Conservation (phyloP, 176 grass and related monocot species). For the Cocos nucifera region DNA sequence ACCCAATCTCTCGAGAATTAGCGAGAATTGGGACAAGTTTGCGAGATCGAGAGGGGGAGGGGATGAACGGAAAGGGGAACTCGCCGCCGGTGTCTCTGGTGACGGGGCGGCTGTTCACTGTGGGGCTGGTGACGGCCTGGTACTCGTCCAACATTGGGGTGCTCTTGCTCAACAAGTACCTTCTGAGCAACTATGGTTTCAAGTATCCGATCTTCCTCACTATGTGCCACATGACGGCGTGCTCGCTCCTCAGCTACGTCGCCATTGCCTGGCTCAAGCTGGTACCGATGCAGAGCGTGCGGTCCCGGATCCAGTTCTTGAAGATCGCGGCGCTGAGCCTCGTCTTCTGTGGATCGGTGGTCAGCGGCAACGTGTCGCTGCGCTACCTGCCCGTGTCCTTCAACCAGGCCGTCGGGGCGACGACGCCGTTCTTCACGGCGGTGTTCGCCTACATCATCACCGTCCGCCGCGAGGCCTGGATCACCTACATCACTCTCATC, state of each 20-base stretch:
- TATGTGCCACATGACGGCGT: slow-evolving; percentile 10
- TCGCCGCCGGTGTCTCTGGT: background rate
- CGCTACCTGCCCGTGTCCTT: slow-evolving; percentile 5
- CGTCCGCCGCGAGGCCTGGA: slow-evolving; percentile 7
- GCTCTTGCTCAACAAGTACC: slow-evolving; percentile 14
- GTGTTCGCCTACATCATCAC: slow-evolving; percentile 11
- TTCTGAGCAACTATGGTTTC: slow-evolving; percentile 12
- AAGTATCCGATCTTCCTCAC: slow-evolving; percentile 13
- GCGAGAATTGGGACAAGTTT: too few relatives aligned
- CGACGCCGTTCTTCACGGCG: slow-evolving; percentile 12
- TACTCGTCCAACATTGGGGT: slow-evolving; percentile 14
- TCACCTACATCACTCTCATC: slow-evolving; percentile 4
- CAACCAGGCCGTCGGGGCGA: slow-evolving; percentile 12
- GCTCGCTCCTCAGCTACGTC: slow-evolving; percentile 14
- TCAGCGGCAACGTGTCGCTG: slow-evolving; percentile 11
- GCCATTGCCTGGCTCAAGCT: slow-evolving; percentile 6
- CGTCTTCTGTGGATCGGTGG: slow-evolving; percentile 9
- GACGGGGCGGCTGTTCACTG: background rate
- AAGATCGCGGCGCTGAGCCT: slow-evolving; percentile 8
- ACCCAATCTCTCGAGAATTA: too few relatives aligned
- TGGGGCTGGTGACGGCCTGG: slow-evolving; percentile 2
- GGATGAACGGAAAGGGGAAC: slow-evolving; percentile 7
- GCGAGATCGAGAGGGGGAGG: background rate
- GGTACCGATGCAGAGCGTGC: slow-evolving; percentile 11
- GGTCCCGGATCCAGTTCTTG: slow-evolving; percentile 8